Base-by-base conservation (phyloP, 768 basidiomycete species). In the Pulveroboletus frians region DNA sequence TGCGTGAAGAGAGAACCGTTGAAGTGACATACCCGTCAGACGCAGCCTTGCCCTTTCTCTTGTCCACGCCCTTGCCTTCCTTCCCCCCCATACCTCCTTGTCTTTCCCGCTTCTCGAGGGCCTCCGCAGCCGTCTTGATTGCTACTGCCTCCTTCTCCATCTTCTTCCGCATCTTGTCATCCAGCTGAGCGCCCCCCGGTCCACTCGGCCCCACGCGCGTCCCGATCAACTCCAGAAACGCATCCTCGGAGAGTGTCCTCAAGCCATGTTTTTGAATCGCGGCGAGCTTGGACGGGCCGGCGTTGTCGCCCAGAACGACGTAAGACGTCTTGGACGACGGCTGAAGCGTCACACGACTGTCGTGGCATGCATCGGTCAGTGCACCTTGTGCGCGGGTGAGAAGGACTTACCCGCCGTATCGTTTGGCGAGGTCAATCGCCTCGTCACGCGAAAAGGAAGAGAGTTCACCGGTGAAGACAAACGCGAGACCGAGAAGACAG, bases 381-480 rank as follows among this genome's bases (percentile, higher is more conserved):
- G 17, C 34, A 35, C 8, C n/a, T n/a, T n/a, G 34, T 34, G 32
- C 3, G 21, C 2, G 13, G 7, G 8, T 8, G 26, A 27, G 6
- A 23, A 17, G 10, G 0, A 41, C 89, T 53, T 42, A 92, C 94
- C 84, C 94, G 58, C 92, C 92, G 62, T 83, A 92, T 5, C 93
- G 89, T 67, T 99, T 98, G 0, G 87, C 95, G 6, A 95, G 67
- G 58, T 95, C 92, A 23, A 74, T 64, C 1, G 90, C 85, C 57
- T 96, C 93, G 3, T 97, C 91, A 32, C 96, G 77, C 1, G 90
- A 83, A 55, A 98, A 83, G 50, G 85, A 87, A 40, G 77, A 80
- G 39, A 98, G 69, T 58, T 99, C 95, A 14, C 94, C 96, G 0
- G 96, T 98, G 56, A 99, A 99, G 18, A 99, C 95, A 61, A 99